Percentiles rank a stretch among this genome's conserved stretches.
These are phyloP conservation scores for Psilocybe sp. DNA, from an alignment of 768 basidiomycete genomes.

Conservation along the genomic window DNA sequence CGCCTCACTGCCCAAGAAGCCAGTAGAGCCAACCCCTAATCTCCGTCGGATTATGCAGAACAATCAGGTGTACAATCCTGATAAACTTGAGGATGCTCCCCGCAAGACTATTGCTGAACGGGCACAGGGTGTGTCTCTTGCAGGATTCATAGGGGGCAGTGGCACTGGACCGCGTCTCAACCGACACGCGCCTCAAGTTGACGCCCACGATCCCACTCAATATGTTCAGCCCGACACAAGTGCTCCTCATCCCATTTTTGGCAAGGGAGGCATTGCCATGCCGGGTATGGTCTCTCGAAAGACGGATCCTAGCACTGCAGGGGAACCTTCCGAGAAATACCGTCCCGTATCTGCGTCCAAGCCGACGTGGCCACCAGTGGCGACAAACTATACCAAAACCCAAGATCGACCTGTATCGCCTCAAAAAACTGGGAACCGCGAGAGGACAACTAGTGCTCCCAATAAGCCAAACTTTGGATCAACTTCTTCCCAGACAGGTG, in stretches of 20 bases:
- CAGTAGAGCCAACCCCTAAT: background rate
- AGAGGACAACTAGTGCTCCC: conserved; percentile 52
- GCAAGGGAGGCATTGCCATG: conserved; percentile 72
- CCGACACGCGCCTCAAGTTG: conserved; percentile 67
- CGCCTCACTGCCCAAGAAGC: background rate
- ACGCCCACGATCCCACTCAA: conserved; percentile 61
- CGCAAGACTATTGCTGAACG: conserved; percentile 25
- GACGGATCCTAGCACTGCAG: conserved; percentile 9
- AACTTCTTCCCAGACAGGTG: conserved; percentile 12
- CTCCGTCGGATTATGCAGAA: conserved; percentile 21
- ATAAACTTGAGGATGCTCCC: conserved; percentile 13
- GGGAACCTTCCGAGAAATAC: conserved; percentile 13
- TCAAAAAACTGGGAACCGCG: conserved; percentile 38
- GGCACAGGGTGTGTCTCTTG: conserved; percentile 63
- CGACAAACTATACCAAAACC: conserved; percentile 21
- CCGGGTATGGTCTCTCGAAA: conserved; percentile 53
- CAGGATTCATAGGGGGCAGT: conserved; percentile 78
- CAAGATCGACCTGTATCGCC: conserved; percentile 35
- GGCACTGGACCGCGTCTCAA: conserved; percentile 74
- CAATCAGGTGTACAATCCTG: conserved; percentile 22
- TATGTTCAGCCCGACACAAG: conserved; percentile 61
- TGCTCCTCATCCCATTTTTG: conserved; percentile 73
- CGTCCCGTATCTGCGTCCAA: conserved; percentile 18
- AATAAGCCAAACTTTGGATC: conserved; percentile 9
- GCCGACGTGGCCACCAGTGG: conserved; percentile 20